These are phyloP conservation scores for Sugiyamaella lignohabitans DNA, from an alignment of 805 yeast species.

Conservation along the genomic window DNA sequence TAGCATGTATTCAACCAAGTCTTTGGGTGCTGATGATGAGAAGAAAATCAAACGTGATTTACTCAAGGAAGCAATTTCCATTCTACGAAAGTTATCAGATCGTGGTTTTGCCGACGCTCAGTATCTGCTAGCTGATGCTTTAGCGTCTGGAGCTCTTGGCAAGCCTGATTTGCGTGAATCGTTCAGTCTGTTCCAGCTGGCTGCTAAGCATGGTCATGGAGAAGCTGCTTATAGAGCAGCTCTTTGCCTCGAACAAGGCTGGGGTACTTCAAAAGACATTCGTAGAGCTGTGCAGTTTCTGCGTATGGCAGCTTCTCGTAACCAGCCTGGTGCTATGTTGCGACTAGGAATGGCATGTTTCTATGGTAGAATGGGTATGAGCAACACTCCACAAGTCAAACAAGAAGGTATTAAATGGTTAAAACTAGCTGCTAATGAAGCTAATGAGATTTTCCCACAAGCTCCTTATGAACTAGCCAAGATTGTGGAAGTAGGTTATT, in stretches of 20 bases:
- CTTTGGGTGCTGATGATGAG: constrained; percentile 22
- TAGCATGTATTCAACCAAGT: constrained; percentile 3
- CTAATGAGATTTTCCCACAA: constrained; percentile 78
- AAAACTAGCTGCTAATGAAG: constrained; percentile 75
- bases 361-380: constrained; percentile 76
- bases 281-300: constrained; percentile 77
- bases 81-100: constrained; percentile 64
- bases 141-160: constrained; percentile 76
- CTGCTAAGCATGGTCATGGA: constrained; percentile 89
- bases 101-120: constrained; percentile 87
- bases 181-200: constrained; percentile 67
- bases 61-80: constrained; percentile 68
- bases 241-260: constrained; percentile 85
- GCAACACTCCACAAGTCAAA: constrained; percentile 55
- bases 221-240: constrained; percentile 91
- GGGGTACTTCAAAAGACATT: constrained; percentile 86
- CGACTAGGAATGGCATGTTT: constrained; percentile 84
- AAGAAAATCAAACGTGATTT: constrained; percentile 45
- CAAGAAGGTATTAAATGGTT: constrained; percentile 91
- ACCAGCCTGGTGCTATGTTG: constrained; percentile 96
- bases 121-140: constrained; percentile 84
- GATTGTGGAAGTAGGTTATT: constrained; percentile 75
- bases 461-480: constrained; percentile 91
- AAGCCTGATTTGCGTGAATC: constrained; percentile 75
- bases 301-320: constrained; percentile 80